phyloP scores from a whole-genome alignment of 2,329 filamentous ascomycete species.

The Clonostachys solani region DNA sequence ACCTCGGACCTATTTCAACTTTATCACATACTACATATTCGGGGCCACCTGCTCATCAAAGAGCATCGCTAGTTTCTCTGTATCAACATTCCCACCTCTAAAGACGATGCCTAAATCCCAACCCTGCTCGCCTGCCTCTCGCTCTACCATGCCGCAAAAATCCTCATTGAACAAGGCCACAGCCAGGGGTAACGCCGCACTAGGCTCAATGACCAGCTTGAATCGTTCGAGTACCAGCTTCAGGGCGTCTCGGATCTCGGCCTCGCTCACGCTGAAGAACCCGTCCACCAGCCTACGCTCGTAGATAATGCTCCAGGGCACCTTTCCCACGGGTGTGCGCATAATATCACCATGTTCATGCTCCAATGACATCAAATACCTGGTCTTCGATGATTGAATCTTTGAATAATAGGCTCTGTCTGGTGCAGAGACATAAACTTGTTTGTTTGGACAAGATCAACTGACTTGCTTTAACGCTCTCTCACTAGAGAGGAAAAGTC shows the following conservation, averaged over 20 bases:
- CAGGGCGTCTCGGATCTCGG: slow-evolving; percentile 69
- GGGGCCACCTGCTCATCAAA: slow-evolving; percentile 14
- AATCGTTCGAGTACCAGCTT: slow-evolving; percentile 70
- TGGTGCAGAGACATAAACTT: too few relatives aligned
- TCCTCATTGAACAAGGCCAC: slow-evolving; percentile 73
- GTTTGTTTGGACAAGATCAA: too few relatives aligned
- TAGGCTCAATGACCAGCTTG: slow-evolving; percentile 80
- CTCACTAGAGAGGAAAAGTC: too few relatives aligned
- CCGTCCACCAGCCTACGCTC: slow-evolving; percentile 58
- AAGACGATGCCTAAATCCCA: slow-evolving; percentile 57
- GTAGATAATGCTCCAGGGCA: slow-evolving; percentile 68
- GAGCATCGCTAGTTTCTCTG: slow-evolving; percentile 37
- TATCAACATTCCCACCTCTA: slow-evolving; percentile 43
- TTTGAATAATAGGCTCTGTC: too few relatives aligned
- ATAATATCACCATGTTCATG: too few relatives aligned
- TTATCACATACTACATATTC: too few relatives aligned
- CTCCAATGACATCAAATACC: too few relatives aligned
- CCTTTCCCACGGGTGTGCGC: slow-evolving; percentile 65
- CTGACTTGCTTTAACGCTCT: too few relatives aligned
- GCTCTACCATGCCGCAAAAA: slow-evolving; percentile 60
- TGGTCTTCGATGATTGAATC: too few relatives aligned
- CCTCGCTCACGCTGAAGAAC: slow-evolving; percentile 65
- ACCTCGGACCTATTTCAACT: too few relatives aligned
- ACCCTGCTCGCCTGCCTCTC: slow-evolving; percentile 58
- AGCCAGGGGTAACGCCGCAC: slow-evolving; percentile 69